Conservation (phyloP, 106 monocot genomes). For the Dactylorhiza incarnata region DNA sequence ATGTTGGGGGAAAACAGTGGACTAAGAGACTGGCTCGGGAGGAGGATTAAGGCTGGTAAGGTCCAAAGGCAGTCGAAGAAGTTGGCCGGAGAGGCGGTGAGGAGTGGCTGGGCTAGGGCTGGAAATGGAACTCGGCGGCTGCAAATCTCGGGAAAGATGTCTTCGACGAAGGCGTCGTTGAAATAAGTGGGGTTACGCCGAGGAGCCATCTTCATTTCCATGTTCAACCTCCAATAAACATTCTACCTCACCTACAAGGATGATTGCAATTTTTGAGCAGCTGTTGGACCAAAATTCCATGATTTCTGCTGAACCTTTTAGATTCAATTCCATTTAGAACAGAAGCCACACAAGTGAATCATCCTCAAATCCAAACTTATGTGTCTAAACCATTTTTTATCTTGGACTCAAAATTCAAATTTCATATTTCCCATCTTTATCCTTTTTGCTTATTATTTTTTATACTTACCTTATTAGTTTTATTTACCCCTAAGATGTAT, state of each 20-base stretch:
- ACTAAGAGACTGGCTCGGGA: too few species aligned
- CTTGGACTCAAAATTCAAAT: slow-evolving; percentile 1
- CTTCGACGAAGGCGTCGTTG: too few species aligned
- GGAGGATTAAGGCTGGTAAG: too few species aligned
- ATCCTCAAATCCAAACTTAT: neutral
- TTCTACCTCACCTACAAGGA: neutral
- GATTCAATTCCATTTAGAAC: neutral
- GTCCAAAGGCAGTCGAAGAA: too few species aligned
- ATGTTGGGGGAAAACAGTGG: too few species aligned
- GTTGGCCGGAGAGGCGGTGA: too few species aligned
- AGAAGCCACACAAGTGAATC: neutral
- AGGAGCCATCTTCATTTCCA: neutral
- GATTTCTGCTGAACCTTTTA: neutral
- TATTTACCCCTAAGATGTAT: neutral
- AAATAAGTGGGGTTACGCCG: too few species aligned
- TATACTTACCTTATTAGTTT: neutral
- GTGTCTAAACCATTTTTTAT: neutral
- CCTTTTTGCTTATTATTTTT: too few species aligned
- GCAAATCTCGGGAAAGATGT: too few species aligned
- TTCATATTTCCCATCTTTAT: neutral
- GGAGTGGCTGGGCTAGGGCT: too few species aligned
- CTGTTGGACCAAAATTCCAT: neutral
- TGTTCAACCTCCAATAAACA: neutral
- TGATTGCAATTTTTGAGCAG: neutral
- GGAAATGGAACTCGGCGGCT: too few species aligned